Base-by-base conservation (phyloP, 1,139 yeast genomes). In the Candida pseudoviswanathii region DNA sequence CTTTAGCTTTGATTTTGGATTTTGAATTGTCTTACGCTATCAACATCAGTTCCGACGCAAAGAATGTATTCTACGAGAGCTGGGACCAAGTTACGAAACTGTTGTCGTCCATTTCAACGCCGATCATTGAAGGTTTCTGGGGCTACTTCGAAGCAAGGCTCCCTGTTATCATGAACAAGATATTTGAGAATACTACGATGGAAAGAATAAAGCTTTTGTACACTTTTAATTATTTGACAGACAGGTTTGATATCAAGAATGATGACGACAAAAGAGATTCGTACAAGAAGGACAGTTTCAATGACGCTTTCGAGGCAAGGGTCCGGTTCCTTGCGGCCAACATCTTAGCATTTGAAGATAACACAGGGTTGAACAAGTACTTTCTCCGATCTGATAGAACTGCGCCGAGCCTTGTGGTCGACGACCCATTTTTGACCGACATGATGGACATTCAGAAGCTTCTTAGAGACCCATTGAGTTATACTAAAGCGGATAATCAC, bases 321-420 rank as follows among this genome's bases (percentile, higher is more conserved):
- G 73, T 75, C 2, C 61, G 78, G 32, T 50, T 58, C 2, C 73
- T 75, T 51, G 59, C 74, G 34, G 62, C 76, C 10, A 64, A 62
- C 37, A 51, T 74, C 10, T 63, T 76, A 46, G 62, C 66, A 9
- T 63, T 75, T 50, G 80, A 75, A 47, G 81, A 76, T 53, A 75
- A 73, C 53, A 76, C 81, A 1, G 81, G 81, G 2, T 63, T 75
- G 49, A 76, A 76, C 56, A 74, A 73, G 56, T 72, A 71, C 54
- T 75, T 73, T 53, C 59, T 66, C 29, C 51, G 62, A 0, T 65
- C 77, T 3, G 63, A 66, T 45, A 57, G 76, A 43, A 53, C 51
- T 4, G 54, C 61, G 2, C 57, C 63, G 4, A 39, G 49, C 27
- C 32, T 53, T n/a, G 38, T 25, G 32, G 36, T 47, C 3, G 62